Evolutionary conservation across 2,329 filamentous ascomycete species (phyloP).

Genomic region (Botrytis tulipae): DNA sequence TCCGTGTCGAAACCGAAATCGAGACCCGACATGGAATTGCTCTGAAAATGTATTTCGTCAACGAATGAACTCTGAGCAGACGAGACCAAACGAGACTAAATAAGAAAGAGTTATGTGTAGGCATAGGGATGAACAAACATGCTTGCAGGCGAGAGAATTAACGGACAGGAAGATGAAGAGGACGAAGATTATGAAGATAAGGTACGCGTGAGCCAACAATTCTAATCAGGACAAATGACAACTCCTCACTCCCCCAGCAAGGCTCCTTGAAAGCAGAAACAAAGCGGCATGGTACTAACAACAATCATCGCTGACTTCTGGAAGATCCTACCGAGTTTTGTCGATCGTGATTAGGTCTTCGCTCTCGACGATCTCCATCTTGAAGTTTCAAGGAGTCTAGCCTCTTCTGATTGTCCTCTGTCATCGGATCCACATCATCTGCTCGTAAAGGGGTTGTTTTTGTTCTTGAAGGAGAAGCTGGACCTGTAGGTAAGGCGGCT

Average conservation of each 20-base stretch:
- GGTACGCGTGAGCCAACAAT: constrained; percentile 35
- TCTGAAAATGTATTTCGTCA: constrained; percentile 25
- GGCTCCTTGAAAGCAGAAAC: constrained; percentile 33
- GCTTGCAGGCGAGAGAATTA: constrained; percentile 17
- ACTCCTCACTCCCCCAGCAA: constrained; percentile 12
- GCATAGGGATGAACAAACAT: neutral
- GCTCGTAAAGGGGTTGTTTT: constrained; percentile 50
- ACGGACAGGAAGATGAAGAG: constrained; percentile 15
- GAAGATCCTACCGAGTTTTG: constrained; percentile 55
- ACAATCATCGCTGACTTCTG: constrained; percentile 41
- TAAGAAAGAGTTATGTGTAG: constrained; percentile 9
- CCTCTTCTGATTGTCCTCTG: constrained; percentile 81
- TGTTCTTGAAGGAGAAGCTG: constrained; percentile 39
- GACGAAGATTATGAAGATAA: constrained; percentile 24
- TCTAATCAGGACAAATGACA: constrained; percentile 31
- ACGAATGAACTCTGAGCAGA: constrained; percentile 23
- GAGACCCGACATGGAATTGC: neutral
- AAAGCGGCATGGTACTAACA: constrained; percentile 34
- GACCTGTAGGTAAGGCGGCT: constrained; percentile 41
- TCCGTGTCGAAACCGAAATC: constrained; percentile 26
- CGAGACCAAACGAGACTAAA: constrained; percentile 18
- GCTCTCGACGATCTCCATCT: constrained; percentile 66
- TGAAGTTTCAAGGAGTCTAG: constrained; percentile 88
- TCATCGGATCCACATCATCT: constrained; percentile 76
- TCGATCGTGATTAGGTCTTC: constrained; percentile 57